Conservation (phyloP, 83 land plant species). For the Thuja plicata region DNA sequence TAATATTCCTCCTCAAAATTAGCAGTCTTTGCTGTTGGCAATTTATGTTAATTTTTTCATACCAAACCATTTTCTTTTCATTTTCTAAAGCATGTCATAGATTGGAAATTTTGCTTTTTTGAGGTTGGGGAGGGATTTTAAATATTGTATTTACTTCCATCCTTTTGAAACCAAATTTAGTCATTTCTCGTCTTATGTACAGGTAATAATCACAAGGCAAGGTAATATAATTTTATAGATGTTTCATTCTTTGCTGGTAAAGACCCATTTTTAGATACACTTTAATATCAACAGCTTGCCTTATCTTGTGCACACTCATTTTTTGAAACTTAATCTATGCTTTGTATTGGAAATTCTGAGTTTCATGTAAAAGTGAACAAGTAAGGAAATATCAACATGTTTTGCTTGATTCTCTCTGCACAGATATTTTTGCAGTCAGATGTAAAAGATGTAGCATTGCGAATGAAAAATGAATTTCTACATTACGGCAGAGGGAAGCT, state of each 20-base stretch:
- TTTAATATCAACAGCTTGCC: background rate
- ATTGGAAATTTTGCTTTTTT: no score
- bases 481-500: constrained; percentile 49
- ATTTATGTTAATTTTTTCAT: background rate
- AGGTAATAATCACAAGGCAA: background rate
- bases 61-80: background rate
- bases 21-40: background rate
- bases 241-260: background rate
- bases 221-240: background rate
- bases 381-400: background rate
- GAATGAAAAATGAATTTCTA: constrained; percentile 60
- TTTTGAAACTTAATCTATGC: background rate
- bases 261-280: background rate
- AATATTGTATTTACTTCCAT: no score
- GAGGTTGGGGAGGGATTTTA: background rate
- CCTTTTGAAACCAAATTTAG: no score
- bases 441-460: constrained; percentile 44
- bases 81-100: background rate
- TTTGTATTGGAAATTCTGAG: background rate
- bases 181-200: no score
- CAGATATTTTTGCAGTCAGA: constrained; percentile 82
- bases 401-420: background rate
- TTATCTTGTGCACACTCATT: background rate
- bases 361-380: background rate
- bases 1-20: background rate